phyloP scores from a whole-genome alignment of 805 yeast genomes.

The Ogataea sp. region DNA sequence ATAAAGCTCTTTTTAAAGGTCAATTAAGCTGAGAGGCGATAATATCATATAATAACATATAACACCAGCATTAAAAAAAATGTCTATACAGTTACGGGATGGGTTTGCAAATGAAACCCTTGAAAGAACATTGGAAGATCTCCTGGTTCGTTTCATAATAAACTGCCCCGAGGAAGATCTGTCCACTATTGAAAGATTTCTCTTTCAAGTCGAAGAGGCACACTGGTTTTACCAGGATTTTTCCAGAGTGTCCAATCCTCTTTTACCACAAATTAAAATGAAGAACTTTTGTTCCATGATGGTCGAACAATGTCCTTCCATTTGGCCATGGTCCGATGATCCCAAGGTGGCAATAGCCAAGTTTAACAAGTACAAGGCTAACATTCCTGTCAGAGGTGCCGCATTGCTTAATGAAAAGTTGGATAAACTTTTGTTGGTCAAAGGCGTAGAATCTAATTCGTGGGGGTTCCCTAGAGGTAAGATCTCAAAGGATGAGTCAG shows the following conservation, averaged over 20 bases:
- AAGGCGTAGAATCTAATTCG: constrained; percentile 68
- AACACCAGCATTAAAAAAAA: too few relatives aligned
- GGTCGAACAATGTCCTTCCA: constrained; percentile 60
- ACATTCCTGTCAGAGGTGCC: constrained; percentile 95
- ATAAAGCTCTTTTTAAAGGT: too few relatives aligned
- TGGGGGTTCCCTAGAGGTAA: constrained; percentile 99
- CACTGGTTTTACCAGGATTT: constrained; percentile 96
- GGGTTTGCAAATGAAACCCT: constrained; percentile 55
- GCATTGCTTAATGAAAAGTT: constrained; percentile 70
- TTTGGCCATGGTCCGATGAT: constrained; percentile 81
- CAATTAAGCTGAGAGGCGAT: too few relatives aligned
- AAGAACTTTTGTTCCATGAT: constrained; percentile 64
- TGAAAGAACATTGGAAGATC: constrained; percentile 74
- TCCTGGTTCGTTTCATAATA: constrained; percentile 80
- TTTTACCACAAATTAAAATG: constrained; percentile 70
- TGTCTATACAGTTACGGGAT: constrained; percentile 29
- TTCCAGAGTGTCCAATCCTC: constrained; percentile 61
- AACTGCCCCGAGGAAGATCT: constrained; percentile 91
- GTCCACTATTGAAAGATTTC: constrained; percentile 70
- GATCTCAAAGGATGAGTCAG: constrained; percentile 87
- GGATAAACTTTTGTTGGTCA: constrained; percentile 68
- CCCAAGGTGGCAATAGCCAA: constrained; percentile 70
- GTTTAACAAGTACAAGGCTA: constrained; percentile 78
- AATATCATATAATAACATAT: too few relatives aligned
- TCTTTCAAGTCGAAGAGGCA: constrained; percentile 95